A percentile compares a stretch with the other conserved stretches of the same genome.
Conservation (phyloP, 2,329 filamentous ascomycete species). For the Dactylellina drechsleri region DNA sequence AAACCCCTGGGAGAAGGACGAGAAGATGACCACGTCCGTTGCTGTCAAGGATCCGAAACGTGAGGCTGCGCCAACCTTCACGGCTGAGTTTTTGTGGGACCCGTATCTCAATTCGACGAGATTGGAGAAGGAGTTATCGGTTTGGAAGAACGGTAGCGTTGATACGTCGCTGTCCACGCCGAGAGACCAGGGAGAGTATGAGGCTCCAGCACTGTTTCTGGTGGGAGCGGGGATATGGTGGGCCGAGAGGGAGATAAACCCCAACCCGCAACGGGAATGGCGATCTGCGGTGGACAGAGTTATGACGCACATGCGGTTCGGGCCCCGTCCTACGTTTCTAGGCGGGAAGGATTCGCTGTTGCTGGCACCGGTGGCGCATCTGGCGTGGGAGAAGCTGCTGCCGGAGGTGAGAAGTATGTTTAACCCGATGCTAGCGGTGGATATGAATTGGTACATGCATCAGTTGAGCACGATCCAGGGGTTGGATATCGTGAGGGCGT, state of each 20-base stretch:
- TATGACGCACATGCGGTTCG: conserved; percentile 61
- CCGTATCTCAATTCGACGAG: conserved; percentile 69
- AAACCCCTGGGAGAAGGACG: conserved; percentile 59
- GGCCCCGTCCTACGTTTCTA: conserved; percentile 28
- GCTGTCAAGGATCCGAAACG: conserved; percentile 17
- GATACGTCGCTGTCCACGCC: background rate
- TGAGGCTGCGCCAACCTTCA: conserved; percentile 59
- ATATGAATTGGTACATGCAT: conserved; percentile 68
- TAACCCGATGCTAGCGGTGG: conserved; percentile 65
- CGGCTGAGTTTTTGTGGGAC: conserved; percentile 71
- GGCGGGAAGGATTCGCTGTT: conserved; percentile 60
- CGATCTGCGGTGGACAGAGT: conserved; percentile 64
- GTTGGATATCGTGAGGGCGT: conserved; percentile 66
- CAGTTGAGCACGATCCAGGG: conserved; percentile 61
- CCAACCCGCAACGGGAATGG: conserved; percentile 57
- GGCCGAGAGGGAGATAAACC: conserved; percentile 60
- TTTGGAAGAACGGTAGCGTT: conserved; percentile 58
- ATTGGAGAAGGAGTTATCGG: conserved; percentile 63
- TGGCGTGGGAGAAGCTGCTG: conserved; percentile 64
- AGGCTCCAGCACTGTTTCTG: conserved; percentile 65
- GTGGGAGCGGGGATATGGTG: conserved; percentile 70
- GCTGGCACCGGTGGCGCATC: conserved; percentile 65
- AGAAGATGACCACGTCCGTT: conserved; percentile 45
- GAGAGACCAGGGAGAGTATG: conserved; percentile 38
- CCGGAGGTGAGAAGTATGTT: conserved; percentile 63